Conservation (phyloP, 768 basidiomycete species). For the Daedalea quercina region DNA sequence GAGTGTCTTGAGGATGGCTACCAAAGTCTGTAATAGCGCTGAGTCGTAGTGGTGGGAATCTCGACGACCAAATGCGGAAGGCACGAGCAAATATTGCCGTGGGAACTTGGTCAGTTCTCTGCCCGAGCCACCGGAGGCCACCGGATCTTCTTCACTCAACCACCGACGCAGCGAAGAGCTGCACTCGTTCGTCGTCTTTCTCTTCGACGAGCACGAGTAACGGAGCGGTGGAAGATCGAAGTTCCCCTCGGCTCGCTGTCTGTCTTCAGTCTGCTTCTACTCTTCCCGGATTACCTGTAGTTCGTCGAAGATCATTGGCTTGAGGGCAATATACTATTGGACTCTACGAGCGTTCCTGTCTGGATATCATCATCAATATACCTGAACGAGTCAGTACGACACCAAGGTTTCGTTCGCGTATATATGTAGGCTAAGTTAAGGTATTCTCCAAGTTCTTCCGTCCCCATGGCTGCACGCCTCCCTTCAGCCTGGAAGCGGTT, state of each 20-base stretch:
- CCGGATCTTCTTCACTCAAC: conserved; percentile 12
- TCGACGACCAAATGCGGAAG: neutral
- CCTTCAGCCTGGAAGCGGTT: conserved; percentile 39
- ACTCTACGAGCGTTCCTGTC: too few relatives aligned
- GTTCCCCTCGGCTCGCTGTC: conserved; percentile 12
- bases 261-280: conserved; percentile 16
- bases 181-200: conserved; percentile 38
- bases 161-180: conserved; percentile 41
- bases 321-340: conserved; percentile 15
- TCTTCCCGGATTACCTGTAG: conserved; percentile 9
- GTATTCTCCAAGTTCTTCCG: neutral
- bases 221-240: conserved; percentile 54
- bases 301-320: conserved; percentile 12
- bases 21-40: conserved; percentile 7
- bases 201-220: conserved; percentile 41
- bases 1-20: conserved; percentile 23
- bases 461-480: conserved; percentile 13
- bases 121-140: neutral
- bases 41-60: neutral
- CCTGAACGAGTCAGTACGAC: neutral
- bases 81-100: neutral
- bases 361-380: too few relatives aligned
- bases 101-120: conserved; percentile 6
- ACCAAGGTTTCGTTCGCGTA: neutral
- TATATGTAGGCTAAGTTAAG: neutral